Evolutionary conservation across 2,329 filamentous ascomycete genomes (phyloP).

Genomic region (Penicillium rolfsii): DNA sequence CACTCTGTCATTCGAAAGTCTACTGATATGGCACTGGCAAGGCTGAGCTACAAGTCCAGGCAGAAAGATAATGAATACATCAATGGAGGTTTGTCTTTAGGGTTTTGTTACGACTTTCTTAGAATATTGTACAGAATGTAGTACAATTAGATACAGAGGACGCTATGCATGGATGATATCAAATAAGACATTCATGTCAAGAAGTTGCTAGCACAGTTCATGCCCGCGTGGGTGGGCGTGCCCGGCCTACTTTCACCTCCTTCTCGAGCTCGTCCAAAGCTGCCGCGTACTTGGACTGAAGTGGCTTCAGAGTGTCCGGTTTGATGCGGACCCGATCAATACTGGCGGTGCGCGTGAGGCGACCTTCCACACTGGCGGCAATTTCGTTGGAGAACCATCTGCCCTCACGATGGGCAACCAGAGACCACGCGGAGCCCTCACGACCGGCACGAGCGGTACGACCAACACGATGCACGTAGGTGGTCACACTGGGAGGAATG

Average conservation of each 20-base stretch:
- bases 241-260: conserved; percentile 37
- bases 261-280: conserved; percentile 43
- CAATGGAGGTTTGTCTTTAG: background rate
- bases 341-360: conserved; percentile 35
- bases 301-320: conserved; percentile 31
- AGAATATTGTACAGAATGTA: conserved; percentile 11
- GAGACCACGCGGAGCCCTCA: conserved; percentile 78
- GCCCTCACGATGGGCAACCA: conserved; percentile 80
- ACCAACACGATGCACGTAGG: conserved; percentile 90
- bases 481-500: conserved; percentile 75
- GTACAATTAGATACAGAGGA: conserved; percentile 1
- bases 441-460: conserved; percentile 83
- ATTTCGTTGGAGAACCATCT: conserved; percentile 92
- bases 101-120: background rate
- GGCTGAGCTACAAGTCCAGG: background rate
- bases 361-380: conserved; percentile 53
- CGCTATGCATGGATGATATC: conserved; percentile 17
- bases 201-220: background rate
- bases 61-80: background rate
- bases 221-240: conserved; percentile 4
- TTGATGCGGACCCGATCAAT: conserved; percentile 40
- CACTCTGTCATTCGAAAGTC: too few species aligned
- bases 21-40: background rate
- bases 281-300: conserved; percentile 38
- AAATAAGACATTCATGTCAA: background rate